phyloP scores from a whole-genome alignment of 1,139 yeast genomes.

The Taphrina pruni region DNA sequence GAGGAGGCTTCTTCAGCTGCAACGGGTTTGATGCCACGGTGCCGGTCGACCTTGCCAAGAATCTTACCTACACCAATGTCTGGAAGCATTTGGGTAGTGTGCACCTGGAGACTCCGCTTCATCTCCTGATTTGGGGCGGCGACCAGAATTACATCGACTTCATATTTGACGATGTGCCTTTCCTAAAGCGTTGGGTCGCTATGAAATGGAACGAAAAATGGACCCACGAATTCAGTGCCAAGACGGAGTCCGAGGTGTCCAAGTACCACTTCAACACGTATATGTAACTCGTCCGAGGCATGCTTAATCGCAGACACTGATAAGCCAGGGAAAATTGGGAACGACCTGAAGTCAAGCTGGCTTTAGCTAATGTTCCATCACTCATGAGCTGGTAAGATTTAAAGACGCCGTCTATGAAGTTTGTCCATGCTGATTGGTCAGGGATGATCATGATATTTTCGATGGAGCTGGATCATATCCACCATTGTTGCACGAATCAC shows the following conservation, averaged over 20 bases:
- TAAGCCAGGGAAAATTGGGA: conserved; percentile 33
- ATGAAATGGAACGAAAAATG: conserved; percentile 38
- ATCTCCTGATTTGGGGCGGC: conserved; percentile 35
- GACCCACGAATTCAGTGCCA: conserved; percentile 35
- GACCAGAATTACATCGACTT: conserved; percentile 32
- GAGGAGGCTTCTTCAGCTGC: conserved; percentile 39
- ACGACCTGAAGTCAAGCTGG: conserved; percentile 39
- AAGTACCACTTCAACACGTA: conserved; percentile 29
- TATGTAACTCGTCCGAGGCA: background rate
- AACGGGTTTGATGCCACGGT: conserved; percentile 39
- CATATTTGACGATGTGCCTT: conserved; percentile 34
- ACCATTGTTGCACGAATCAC: conserved; percentile 72
- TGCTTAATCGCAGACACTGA: background rate
- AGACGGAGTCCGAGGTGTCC: conserved; percentile 34
- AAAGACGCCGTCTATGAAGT: background rate
- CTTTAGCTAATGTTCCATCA: conserved; percentile 33
- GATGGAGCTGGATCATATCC: conserved; percentile 93
- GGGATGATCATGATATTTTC: conserved; percentile 57
- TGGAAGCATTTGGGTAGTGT: conserved; percentile 38
- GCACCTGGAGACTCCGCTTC: conserved; percentile 33
- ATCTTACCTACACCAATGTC: conserved; percentile 32
- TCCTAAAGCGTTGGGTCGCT: conserved; percentile 34
- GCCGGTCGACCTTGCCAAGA: conserved; percentile 29
- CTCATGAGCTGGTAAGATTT: conserved; percentile 31
- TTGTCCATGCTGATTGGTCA: background rate